These are phyloP conservation scores for Anethum foeniculum DNA, from an alignment of 140 eudicot species.

Conservation along the genomic window DNA sequence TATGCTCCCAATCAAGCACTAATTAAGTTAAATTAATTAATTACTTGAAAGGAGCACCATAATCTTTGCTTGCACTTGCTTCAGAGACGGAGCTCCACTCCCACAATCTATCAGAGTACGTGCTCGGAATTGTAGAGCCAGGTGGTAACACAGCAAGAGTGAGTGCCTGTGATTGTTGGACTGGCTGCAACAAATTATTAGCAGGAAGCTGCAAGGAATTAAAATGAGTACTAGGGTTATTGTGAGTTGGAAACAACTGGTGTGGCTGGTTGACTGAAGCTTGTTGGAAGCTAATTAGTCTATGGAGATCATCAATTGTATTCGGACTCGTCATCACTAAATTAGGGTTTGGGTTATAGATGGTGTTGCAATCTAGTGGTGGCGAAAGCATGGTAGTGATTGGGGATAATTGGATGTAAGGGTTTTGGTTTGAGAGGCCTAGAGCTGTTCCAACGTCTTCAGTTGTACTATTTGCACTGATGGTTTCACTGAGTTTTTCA, in stretches of 20 bases:
- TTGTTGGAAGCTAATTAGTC: conserved; percentile 56
- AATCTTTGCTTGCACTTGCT: conserved; percentile 35
- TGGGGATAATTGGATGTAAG: conserved; percentile 26
- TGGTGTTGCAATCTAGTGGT: conserved; percentile 21
- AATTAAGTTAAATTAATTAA: background rate
- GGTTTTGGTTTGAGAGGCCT: conserved; percentile 30
- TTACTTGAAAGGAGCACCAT: conserved; percentile 56
- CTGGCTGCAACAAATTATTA: conserved; percentile 12
- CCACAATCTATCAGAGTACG: conserved; percentile 58
- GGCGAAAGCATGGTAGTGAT: conserved; percentile 21
- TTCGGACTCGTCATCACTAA: conserved; percentile 18
- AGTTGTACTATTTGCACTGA: conserved; percentile 37
- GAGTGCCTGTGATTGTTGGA: conserved; percentile 19
- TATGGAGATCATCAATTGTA: conserved; percentile 55
- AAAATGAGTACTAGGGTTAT: background rate
- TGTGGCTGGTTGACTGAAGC: conserved; percentile 27
- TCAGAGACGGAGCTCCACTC: conserved; percentile 59
- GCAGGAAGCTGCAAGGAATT: conserved; percentile 17
- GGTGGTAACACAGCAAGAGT: conserved; percentile 25
- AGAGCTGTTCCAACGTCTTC: conserved; percentile 31
- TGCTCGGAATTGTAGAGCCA: conserved; percentile 24
- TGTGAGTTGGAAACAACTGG: conserved; percentile 11
- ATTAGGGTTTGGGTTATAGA: conserved; percentile 11
- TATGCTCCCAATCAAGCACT: background rate
- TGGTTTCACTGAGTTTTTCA: conserved; percentile 47